Evolutionary conservation across 805 yeast species (phyloP), one percentile per base, ranked within the genome.

Genomic region (Candida pseudofarinosa): DNA sequence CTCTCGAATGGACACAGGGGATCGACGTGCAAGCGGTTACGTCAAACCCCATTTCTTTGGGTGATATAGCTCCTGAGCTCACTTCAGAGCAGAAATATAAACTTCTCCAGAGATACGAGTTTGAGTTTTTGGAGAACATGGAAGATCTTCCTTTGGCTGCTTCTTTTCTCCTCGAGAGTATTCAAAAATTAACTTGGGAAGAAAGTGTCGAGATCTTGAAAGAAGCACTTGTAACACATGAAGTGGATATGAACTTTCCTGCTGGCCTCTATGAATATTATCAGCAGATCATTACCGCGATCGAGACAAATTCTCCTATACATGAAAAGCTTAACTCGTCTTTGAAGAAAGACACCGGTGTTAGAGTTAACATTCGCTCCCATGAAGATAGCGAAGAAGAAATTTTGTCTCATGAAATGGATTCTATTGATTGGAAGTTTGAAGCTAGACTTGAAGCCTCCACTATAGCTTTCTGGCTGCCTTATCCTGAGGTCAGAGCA

Each of bases 401-500:
- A 23, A 10, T 10, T 23, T 7, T 23, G 10, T 23, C 10, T 23
- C 28, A 23, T 10, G 28, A 10, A 6, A 6, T 7, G 10, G 28
- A 23, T 10, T 7, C 28, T 7, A 10, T 23, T 23, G 28, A 23
- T 10, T 23, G 28, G 28, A 23, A 23, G 10, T 23, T 23, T 23
- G 28, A 23, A 23, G 28, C 28, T 23, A 62, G 60, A 44, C 54
- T 69, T 26, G 72, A 73, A 44, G 79, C 79, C 3, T 70, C 67
- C 23, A 54, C 75, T 35, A 62, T 62, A 14, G 65, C 61, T 14
- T 66, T 44, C 49, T 72, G 69, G 54, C 75, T 81, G 4, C 84
- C 85, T 4, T 80, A 80, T 47, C 83, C 85, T 1, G 87, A 82
- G 52, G 82, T 82, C 10, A 62, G 87, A 32, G 80, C 86, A 7